phyloP scores from a whole-genome alignment of 768 basidiomycete genomes.

The Rhizopogon roseolus region DNA sequence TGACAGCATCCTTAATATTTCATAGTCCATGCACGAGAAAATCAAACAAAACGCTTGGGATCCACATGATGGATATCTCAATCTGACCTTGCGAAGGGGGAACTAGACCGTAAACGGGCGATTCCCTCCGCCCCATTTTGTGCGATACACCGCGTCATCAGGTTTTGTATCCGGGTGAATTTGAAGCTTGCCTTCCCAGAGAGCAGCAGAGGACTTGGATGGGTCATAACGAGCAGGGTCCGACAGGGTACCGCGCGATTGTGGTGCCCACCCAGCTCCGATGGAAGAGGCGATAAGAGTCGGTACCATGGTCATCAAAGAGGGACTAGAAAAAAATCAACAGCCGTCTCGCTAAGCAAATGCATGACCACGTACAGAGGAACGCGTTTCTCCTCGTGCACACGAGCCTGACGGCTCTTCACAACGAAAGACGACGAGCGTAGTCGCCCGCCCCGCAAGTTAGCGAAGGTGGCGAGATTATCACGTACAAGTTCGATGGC shows the following conservation, averaged over 20 bases:
- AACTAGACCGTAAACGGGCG: conserved; percentile 6
- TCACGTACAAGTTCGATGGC: conserved; percentile 83
- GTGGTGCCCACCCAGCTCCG: conserved; percentile 60
- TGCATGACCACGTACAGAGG: conserved; percentile 40
- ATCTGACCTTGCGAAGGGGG: neutral
- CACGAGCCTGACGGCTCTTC: conserved; percentile 67
- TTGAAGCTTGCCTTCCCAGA: conserved; percentile 83
- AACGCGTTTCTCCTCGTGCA: conserved; percentile 42
- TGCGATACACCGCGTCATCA: conserved; percentile 48
- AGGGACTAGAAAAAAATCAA: conserved; percentile 47
- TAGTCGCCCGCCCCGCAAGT: conserved; percentile 84
- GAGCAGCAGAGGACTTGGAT: conserved; percentile 73
- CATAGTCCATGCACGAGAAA: neutral
- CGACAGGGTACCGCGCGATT: conserved; percentile 52
- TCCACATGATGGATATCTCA: no score
- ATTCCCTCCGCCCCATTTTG: conserved; percentile 25
- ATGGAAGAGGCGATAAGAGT: conserved; percentile 69
- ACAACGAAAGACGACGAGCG: conserved; percentile 81
- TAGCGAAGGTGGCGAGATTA: conserved; percentile 78
- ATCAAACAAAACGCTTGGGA: neutral
- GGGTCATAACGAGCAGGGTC: conserved; percentile 77
- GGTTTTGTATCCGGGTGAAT: conserved; percentile 80
- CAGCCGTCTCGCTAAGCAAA: conserved; percentile 11
- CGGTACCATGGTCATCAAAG: conserved; percentile 72
- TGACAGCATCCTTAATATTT: neutral